phyloP scores from a whole-genome alignment of 768 basidiomycete species.

The Rhizopogon salebrosus region DNA sequence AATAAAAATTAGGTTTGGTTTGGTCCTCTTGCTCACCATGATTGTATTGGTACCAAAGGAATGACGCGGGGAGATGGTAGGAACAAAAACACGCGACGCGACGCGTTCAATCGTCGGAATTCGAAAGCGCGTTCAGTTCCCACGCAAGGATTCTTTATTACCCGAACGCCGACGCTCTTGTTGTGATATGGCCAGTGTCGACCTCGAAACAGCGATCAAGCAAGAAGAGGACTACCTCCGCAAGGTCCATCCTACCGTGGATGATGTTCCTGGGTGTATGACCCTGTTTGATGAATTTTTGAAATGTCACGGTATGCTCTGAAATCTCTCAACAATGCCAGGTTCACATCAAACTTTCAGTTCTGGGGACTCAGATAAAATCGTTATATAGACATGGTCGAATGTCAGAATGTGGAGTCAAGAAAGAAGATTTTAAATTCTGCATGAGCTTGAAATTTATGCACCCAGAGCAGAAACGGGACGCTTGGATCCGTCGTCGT shows the following conservation, averaged over 20 bases:
- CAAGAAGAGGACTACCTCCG: conserved; percentile 68
- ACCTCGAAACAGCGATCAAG: conserved; percentile 51
- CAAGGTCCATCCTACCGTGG: conserved; percentile 63
- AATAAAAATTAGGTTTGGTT: neutral
- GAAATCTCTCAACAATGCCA: neutral
- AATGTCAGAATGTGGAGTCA: conserved; percentile 62
- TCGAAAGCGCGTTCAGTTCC: conserved; percentile 33
- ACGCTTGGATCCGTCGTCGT: conserved; percentile 94
- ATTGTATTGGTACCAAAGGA: conserved; percentile 7
- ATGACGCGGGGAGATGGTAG: conserved; percentile 8
- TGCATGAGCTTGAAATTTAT: conserved; percentile 81
- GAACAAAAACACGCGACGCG: conserved; percentile 37
- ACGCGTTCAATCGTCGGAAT: conserved; percentile 41
- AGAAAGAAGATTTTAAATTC: conserved; percentile 92
- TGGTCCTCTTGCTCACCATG: conserved; percentile 32
- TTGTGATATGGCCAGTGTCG: conserved; percentile 31
- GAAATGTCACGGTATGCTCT: conserved; percentile 56
- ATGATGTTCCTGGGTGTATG: conserved; percentile 82
- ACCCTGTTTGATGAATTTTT: conserved; percentile 69
- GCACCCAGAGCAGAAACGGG: conserved; percentile 69
- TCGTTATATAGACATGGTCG: conserved; percentile 87
- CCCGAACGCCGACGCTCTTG: no score
- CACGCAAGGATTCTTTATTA: neutral
- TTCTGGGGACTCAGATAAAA: conserved; percentile 61
- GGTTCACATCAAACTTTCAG: conserved; percentile 34